Percentiles rank a stretch among this genome's conserved stretches.
Conservation (phyloP, 768 basidiomycete genomes). For the Neoboletus brunneissimus region DNA sequence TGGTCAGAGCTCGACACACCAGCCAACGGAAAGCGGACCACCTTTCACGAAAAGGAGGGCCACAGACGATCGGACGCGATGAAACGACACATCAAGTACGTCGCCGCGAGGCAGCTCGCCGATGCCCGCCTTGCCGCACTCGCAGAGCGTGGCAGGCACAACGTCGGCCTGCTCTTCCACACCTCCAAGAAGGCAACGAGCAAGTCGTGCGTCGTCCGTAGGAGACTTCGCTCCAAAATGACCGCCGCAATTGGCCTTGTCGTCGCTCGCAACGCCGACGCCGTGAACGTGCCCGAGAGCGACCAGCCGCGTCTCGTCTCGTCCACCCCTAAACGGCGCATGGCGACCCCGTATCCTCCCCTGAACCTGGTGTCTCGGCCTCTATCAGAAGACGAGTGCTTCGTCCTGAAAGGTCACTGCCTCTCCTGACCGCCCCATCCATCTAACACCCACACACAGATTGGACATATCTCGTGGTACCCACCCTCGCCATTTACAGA, state of each 20-base stretch:
- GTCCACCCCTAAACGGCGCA: not conserved
- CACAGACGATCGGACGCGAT: not conserved
- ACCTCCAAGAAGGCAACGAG: conserved; percentile 25
- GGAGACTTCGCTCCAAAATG: conserved; percentile 22
- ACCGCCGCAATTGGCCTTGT: conserved; percentile 19
- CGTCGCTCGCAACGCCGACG: conserved; percentile 15
- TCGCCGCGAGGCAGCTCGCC: conserved; percentile 1
- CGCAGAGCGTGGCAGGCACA: conserved; percentile 8
- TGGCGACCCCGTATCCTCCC: not conserved
- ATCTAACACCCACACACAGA: conserved; percentile 8
- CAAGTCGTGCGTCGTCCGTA: conserved; percentile 23
- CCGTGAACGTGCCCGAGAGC: not conserved
- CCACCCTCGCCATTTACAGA: conserved; percentile 24
- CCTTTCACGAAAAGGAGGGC: too few relatives aligned
- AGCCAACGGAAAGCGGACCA: too few relatives aligned
- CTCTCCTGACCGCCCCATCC: not conserved
- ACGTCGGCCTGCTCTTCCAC: conserved; percentile 19
- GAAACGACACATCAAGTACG: conserved; percentile 1
- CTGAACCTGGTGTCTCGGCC: conserved; percentile 2
- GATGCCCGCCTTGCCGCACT: conserved; percentile 6
- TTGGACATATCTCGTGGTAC: conserved; percentile 31
- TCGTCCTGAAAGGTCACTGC: conserved; percentile 20
- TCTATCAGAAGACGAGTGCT: not conserved
- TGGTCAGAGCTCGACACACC: not conserved
- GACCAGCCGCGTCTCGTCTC: not conserved